phyloP scores from a whole-genome alignment of 2,329 filamentous ascomycete species.

The Bipolaris bicolor region DNA sequence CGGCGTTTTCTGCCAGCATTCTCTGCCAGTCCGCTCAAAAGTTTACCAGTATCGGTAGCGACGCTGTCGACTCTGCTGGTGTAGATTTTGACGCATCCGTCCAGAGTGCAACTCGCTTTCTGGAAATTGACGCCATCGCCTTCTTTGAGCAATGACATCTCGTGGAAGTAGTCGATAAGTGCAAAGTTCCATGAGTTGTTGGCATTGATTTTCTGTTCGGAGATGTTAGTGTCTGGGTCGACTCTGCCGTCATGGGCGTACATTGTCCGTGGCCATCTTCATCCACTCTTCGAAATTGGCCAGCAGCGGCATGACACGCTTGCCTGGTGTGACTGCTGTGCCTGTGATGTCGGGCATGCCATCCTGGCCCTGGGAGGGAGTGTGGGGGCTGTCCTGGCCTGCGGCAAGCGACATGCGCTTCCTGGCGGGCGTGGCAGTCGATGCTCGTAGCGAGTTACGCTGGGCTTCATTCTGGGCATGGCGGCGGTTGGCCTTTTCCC shows the following conservation, averaged over 20 bases:
- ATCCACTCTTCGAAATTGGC: slow-evolving; percentile 99
- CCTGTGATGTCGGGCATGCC: slow-evolving; percentile 68
- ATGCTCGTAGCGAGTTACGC: slow-evolving; percentile 88
- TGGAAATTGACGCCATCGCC: slow-evolving; percentile 98
- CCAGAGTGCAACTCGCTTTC: slow-evolving; percentile 94
- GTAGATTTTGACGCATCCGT: slow-evolving; percentile 99
- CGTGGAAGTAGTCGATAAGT: slow-evolving; percentile 99
- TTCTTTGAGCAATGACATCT: slow-evolving; percentile 96
- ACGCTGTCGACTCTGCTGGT: slow-evolving; percentile 98
- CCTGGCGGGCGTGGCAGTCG: slow-evolving; percentile 70
- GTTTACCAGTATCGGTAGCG: slow-evolving; percentile 93
- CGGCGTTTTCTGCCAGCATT: slow-evolving; percentile 67
- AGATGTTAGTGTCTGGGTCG: slow-evolving; percentile 17
- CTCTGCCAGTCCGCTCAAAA: slow-evolving; percentile 91
- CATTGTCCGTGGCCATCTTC: slow-evolving; percentile 99
- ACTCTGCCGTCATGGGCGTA: slow-evolving; percentile 18
- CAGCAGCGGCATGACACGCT: slow-evolving; percentile 83
- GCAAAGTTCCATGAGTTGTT: slow-evolving; percentile 99
- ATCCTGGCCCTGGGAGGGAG: slow-evolving; percentile 56
- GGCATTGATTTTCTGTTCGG: slow-evolving; percentile 76
- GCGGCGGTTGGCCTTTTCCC: slow-evolving; percentile 88
- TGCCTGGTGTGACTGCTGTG: slow-evolving; percentile 88
- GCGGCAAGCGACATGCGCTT: slow-evolving; percentile 65
- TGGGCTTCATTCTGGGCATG: slow-evolving; percentile 89
- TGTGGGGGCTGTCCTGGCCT: slow-evolving; percentile 55